Percentiles rank a stretch among this genome's conserved stretches.
Conservation (phyloP, 1,284 basidiomycete species). For the Apiotrichum veenhuisii region DNA sequence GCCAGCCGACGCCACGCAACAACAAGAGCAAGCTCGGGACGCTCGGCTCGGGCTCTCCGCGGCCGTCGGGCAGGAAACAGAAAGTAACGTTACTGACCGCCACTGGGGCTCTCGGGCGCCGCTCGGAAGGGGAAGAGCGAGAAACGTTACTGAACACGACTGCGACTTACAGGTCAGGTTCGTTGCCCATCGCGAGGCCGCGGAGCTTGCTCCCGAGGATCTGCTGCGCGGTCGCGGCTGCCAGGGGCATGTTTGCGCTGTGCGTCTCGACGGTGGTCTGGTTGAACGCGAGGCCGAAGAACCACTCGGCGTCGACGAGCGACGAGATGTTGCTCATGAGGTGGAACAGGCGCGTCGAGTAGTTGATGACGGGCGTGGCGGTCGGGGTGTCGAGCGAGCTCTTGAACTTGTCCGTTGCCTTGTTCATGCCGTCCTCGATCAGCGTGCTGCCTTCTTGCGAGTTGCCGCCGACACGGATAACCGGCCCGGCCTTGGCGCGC, state of each 20-base stretch:
- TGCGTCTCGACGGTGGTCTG: slow-evolving; percentile 43
- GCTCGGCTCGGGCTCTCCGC: too few species aligned
- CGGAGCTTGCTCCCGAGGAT: slow-evolving; percentile 61
- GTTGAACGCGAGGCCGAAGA: slow-evolving; percentile 58
- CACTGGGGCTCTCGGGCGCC: too few species aligned
- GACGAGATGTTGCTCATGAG: slow-evolving; percentile 59
- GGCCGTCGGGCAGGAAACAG: too few species aligned
- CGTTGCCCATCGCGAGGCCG: slow-evolving; percentile 61
- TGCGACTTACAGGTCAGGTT: slow-evolving; percentile 60
- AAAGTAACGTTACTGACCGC: too few species aligned
- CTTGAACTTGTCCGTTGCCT: slow-evolving; percentile 51
- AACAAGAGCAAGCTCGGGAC: too few species aligned
- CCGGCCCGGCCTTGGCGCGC: slow-evolving; percentile 57
- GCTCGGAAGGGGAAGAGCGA: too few species aligned
- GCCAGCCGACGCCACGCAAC: too few species aligned
- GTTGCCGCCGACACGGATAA: slow-evolving; percentile 72
- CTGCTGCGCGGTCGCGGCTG: slow-evolving; percentile 54
- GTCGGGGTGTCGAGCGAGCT: slow-evolving; percentile 21
- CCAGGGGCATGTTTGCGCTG: slow-evolving; percentile 55
- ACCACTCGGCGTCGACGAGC: slow-evolving; percentile 60
- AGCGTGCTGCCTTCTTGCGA: slow-evolving; percentile 63
- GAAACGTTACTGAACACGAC: too few species aligned
- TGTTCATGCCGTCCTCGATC: slow-evolving; percentile 51
- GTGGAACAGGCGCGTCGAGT: slow-evolving; percentile 59
- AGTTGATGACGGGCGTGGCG: slow-evolving; percentile 59